A percentile compares a stretch with the other conserved stretches of the same genome.
Conservation (phyloP, 495 filamentous ascomycete species). For the Lophiotrema nucula region DNA sequence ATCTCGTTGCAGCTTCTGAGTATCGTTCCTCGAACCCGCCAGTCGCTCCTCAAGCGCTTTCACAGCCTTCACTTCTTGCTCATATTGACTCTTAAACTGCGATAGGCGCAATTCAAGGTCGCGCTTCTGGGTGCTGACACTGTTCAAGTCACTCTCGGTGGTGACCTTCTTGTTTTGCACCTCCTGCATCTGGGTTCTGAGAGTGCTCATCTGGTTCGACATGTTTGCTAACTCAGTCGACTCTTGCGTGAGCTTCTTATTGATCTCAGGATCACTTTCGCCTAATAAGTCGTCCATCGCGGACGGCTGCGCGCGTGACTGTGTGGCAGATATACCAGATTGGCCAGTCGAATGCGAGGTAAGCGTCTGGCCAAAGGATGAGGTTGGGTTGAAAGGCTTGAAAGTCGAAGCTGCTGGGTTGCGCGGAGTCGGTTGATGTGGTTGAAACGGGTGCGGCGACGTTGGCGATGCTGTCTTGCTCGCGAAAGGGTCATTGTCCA, state of each 20-base stretch:
- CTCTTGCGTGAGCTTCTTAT: constrained; percentile 80
- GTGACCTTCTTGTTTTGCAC: constrained; percentile 75
- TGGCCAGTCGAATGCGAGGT: constrained; percentile 75
- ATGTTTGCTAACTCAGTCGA: constrained; percentile 93
- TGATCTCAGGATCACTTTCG: constrained; percentile 86
- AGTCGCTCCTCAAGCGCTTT: constrained; percentile 82
- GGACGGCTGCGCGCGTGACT: constrained; percentile 45
- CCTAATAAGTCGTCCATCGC: constrained; percentile 88
- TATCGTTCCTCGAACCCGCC: constrained; percentile 69
- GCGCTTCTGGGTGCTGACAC: constrained; percentile 78
- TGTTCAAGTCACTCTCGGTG: constrained; percentile 75
- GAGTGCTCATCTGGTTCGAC: constrained; percentile 86
- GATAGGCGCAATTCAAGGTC: constrained; percentile 85
- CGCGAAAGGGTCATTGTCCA: constrained; percentile 59
- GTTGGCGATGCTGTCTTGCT: constrained; percentile 49
- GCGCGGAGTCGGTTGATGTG: constrained; percentile 40
- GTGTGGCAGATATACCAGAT: constrained; percentile 50
- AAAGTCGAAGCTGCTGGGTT: constrained; percentile 58
- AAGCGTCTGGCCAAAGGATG: constrained; percentile 81
- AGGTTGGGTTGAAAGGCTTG: constrained; percentile 88
- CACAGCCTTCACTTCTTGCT: constrained; percentile 85
- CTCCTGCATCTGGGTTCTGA: constrained; percentile 91
- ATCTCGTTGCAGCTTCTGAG: constrained; percentile 76
- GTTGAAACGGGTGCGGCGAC: constrained; percentile 48
- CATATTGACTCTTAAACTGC: constrained; percentile 81